Evolutionary conservation across 2,329 filamentous ascomycete species (phyloP), one percentile per base, ranked within the genome.

Genomic region (Botrytis pseudocinerea): DNA sequence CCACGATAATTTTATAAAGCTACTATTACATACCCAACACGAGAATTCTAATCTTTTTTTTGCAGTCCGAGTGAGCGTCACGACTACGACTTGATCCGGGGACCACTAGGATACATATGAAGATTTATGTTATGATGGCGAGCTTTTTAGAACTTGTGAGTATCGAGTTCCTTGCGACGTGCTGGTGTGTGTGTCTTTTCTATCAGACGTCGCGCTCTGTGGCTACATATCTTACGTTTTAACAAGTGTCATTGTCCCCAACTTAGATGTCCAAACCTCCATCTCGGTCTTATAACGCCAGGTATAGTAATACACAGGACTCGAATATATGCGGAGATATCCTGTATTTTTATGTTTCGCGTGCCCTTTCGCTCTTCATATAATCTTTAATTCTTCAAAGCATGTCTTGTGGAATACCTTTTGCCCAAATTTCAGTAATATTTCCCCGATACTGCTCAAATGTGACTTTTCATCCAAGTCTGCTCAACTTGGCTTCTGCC

Each of bases 401-500:
- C 48, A 42, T 18, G 35, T 57, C 42, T 42, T 68, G 48, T 38
- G 68, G n/a, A 8, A 25, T 46, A 20, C 40, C 68, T 32, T 70
- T 70, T 48, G 63, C 57, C 68, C 59, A 70, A 35, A 70, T 70
- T 40, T 70, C 68, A 25, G 46, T 20, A 32, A 70, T 70, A 38
- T 70, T 62, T 25, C 68, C 68, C 9, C 40, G 68, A 48, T 61
- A 70, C 10, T 40, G 28, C 54, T 60, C 68, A 38, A 60, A 63
- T 63, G 40, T 38, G 54, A 70, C 51, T 48, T 70, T 61, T 5
- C 46, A 44, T 38, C 68, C 68, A 70, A 70, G 68, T 40, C 68
- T 70, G 51, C 68, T 62, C 40, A 70, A 63, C 40, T 70, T 70
- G 57, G 62, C 32, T 44, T 70, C 68, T 46, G 68, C 54, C 22